Conservation (phyloP, 257 asterid species). For the Nicotiana paniculata region DNA sequence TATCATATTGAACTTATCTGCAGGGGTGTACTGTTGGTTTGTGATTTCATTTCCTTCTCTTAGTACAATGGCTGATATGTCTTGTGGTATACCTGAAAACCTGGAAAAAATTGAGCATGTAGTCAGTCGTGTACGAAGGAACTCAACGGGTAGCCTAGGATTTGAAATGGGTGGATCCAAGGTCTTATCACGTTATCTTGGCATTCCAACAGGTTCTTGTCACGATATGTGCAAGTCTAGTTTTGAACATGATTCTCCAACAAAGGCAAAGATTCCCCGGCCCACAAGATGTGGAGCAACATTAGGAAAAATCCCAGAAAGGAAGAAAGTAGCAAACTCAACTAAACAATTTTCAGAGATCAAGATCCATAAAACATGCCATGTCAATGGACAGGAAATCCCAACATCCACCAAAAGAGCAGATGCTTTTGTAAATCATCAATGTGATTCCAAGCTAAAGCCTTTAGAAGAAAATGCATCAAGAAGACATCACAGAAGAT, state of each 20-base stretch:
- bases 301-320: background rate
- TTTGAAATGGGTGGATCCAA: constrained; percentile 10
- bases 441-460: background rate
- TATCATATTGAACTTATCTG: constrained; percentile 7
- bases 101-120: constrained; percentile 15
- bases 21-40: background rate
- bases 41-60: constrained; percentile 6
- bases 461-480: background rate
- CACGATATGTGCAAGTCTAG: constrained; percentile 10
- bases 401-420: background rate
- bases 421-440: background rate
- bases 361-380: constrained; percentile 1
- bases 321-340: background rate
- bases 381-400: background rate
- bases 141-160: constrained; percentile 22
- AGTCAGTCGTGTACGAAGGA: constrained; percentile 11
- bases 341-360: background rate
- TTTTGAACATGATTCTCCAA: background rate
- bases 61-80: background rate
- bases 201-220: constrained; percentile 7
- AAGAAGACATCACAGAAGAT: background rate
- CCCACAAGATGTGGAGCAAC: background rate
- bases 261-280: background rate
- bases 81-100: constrained; percentile 5
- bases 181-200: constrained; percentile 31